Evolutionary conservation across 148 eudicot species (phyloP), one percentile per base, ranked within the genome.

Genomic region (Heliosperma pusillum): DNA sequence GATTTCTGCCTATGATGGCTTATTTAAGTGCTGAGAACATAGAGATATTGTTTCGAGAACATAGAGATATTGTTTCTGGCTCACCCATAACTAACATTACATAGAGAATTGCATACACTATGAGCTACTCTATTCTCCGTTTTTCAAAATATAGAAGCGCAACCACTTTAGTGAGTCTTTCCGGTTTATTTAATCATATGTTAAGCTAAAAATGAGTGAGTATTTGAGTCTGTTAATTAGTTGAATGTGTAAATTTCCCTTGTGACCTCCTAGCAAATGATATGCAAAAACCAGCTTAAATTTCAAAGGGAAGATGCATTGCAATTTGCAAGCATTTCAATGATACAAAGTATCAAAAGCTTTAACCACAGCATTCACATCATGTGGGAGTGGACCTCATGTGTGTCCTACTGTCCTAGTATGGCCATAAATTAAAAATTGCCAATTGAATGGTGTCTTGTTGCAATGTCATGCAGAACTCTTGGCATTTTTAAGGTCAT

Each of bases 361-460:
- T 64, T 50, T 11, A 52, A 33, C 36, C 75, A 75, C 20, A 52
- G 75, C 71, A 21, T 33, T 63, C 62, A 21, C 66, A 68, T 42
- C 66, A 67, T 67, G 66, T 53, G 66, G 64, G 52, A 16, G 78
- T 75, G 78, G 78, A 75, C 78, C 78, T 75, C 33, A 52, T 60
- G 30, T 70, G 52, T 40, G 56, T 52, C n/a, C n/a, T n/a, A n/a
- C n/a, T n/a, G 53, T 36, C 10, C 13, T 62, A 62, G 77, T 60
- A 79, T 73, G 77, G 81, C 74, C 69, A 68, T 79, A 73, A 47
- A 70, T 29, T 66, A 52, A 69, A 26, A 73, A 47, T 42, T 78
- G 68, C 52, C n/a, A 36, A 72, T 26, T 73, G 64, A 65, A n/a
- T 66, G 22, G 62, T 74, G 36, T 26, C 29, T 12, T 30, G 59